A percentile compares a stretch with the other conserved stretches of the same genome.
These are phyloP conservation scores for Skeletonema potamos DNA, from an alignment of 108 stramenopile species.

Conservation along the genomic window DNA sequence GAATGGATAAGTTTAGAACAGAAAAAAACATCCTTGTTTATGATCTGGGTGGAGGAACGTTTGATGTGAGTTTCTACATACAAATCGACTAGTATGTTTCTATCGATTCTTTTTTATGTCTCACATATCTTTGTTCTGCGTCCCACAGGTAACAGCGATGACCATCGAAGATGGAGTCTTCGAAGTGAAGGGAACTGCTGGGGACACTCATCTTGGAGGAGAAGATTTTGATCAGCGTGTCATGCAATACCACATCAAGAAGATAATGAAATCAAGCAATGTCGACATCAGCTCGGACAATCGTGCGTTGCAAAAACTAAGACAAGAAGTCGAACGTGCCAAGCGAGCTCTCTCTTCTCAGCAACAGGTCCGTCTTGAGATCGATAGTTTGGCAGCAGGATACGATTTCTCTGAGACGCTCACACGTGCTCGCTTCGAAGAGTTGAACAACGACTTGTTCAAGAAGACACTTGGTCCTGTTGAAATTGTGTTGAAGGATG, in stretches of 20 bases:
- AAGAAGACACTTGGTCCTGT: conserved; percentile 67
- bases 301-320: conserved; percentile 70
- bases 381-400: conserved; percentile 70
- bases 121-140: conserved; percentile 95
- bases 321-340: conserved; percentile 75
- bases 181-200: conserved; percentile 76
- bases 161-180: conserved; percentile 78
- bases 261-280: conserved; percentile 64
- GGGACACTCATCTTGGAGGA: conserved; percentile 81
- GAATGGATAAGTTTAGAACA: conserved; percentile 66
- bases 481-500: conserved; percentile 69
- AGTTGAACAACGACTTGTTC: conserved; percentile 68
- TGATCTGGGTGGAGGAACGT: conserved; percentile 80
- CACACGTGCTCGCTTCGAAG: conserved; percentile 63
- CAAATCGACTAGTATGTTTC: conserved; percentile 83
- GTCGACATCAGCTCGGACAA: conserved; percentile 62
- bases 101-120: too few species aligned
- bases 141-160: conserved; percentile 89
- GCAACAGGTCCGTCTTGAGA: conserved; percentile 72
- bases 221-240: conserved; percentile 84
- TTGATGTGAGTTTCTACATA: conserved; percentile 51
- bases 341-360: conserved; percentile 74
- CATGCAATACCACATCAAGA: conserved; percentile 76
- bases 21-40: conserved; percentile 77
- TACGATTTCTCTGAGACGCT: conserved; percentile 65